These are phyloP conservation scores for Rubia tinctorum DNA, from an alignment of 305 asterid species.

Conservation along the genomic window DNA sequence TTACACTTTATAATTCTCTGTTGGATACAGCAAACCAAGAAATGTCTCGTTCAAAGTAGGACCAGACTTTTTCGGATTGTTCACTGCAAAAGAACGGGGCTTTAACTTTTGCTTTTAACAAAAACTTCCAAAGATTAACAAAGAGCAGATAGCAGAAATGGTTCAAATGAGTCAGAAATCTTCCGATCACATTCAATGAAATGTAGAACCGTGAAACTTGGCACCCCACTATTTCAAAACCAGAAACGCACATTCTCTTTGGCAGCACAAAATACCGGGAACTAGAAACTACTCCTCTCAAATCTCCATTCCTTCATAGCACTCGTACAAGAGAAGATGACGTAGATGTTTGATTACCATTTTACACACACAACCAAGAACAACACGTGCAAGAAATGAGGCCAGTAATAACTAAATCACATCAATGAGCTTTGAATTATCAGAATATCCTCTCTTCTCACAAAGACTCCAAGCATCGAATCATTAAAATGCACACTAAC, in stretches of 20 bases:
- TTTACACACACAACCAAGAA: neutral
- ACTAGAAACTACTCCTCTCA: neutral
- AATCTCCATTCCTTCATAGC: neutral
- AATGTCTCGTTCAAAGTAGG: constrained; percentile 82
- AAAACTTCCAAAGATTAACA: neutral
- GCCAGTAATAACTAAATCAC: neutral
- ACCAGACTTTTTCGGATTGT: constrained; percentile 93
- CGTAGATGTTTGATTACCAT: neutral
- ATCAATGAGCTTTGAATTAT: neutral
- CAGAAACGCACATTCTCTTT: neutral
- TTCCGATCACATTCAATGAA: neutral
- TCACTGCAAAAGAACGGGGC: constrained; percentile 54
- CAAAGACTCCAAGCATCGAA: neutral
- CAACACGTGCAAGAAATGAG: neutral
- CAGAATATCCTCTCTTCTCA: neutral
- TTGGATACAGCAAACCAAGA: constrained; percentile 92
- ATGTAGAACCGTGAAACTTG: neutral
- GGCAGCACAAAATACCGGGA: neutral
- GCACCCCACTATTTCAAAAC: neutral
- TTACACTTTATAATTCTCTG: constrained; percentile 98
- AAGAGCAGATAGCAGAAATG: neutral
- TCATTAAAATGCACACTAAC: neutral
- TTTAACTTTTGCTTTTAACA: neutral
- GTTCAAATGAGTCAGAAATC: neutral
- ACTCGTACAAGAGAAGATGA: neutral